phyloP scores from a whole-genome alignment of 2,329 filamentous ascomycete species.

The Pseudocercospora fijiensis region DNA sequence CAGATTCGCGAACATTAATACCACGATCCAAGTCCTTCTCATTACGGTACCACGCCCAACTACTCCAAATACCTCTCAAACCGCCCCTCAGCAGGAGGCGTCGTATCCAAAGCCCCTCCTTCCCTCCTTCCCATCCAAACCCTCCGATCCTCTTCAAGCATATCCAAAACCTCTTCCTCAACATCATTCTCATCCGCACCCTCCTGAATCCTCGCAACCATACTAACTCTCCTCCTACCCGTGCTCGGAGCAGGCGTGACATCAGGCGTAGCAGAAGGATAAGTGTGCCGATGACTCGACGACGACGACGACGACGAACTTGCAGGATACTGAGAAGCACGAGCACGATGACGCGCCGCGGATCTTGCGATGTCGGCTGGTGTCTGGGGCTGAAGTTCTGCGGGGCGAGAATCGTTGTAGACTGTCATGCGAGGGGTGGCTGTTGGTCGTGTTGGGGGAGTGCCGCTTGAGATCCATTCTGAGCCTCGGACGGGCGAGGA shows the following conservation, averaged over 20 bases:
- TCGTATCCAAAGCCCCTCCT: slow-evolving; percentile 30
- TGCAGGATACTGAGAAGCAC: slow-evolving; percentile 13
- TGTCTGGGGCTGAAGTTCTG: slow-evolving; percentile 36
- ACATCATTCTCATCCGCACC: slow-evolving; percentile 31
- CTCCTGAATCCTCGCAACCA: slow-evolving; percentile 9
- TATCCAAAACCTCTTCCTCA: slow-evolving; percentile 26
- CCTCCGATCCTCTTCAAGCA: slow-evolving; percentile 30
- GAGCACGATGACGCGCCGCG: slow-evolving; percentile 18
- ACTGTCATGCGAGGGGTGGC: slow-evolving; percentile 29
- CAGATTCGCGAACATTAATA: neutral
- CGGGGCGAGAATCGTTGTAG: slow-evolving; percentile 35
- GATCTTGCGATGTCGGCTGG: slow-evolving; percentile 35
- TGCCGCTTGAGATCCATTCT: slow-evolving; percentile 5
- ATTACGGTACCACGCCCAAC: neutral
- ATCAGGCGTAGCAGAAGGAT: slow-evolving; percentile 12
- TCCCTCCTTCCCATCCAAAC: slow-evolving; percentile 27
- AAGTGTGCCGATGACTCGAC: slow-evolving; percentile 20
- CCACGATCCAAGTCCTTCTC: neutral
- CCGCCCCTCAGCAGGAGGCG: slow-evolving; percentile 35
- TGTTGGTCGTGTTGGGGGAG: slow-evolving; percentile 5
- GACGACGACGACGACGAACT: neutral
- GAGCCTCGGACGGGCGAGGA: slow-evolving; percentile 2
- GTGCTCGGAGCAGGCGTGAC: neutral
- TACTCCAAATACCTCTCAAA: slow-evolving; percentile 29
- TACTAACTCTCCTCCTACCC: neutral